Conservation (phyloP, 2,329 filamentous ascomycete species). For the Cordyceps tenuipes region DNA sequence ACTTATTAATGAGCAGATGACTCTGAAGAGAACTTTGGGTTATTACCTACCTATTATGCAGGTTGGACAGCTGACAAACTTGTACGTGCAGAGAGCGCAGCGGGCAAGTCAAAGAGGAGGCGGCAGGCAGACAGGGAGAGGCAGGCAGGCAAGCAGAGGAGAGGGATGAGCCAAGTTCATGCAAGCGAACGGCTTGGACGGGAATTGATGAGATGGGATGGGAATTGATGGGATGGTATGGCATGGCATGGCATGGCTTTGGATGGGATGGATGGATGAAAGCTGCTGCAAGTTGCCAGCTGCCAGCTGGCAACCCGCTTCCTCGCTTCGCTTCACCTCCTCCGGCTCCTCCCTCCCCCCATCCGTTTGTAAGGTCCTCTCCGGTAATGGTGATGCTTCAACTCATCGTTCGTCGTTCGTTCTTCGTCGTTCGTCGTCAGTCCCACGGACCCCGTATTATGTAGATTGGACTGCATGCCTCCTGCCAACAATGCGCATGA, state of each 20-base stretch:
- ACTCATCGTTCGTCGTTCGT: neutral
- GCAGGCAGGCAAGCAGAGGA: too few relatives aligned
- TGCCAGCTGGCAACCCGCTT: neutral
- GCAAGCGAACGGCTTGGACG: neutral
- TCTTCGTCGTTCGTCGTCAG: neutral
- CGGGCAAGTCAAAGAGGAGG: neutral
- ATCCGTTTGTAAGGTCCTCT: neutral
- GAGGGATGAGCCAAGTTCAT: too few relatives aligned
- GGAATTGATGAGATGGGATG: neutral
- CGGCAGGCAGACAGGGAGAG: neutral
- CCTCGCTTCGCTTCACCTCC: too few relatives aligned
- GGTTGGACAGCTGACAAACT: neutral
- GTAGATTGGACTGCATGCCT: constrained; percentile 5
- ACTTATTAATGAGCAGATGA: neutral
- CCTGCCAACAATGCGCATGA: constrained; percentile 7
- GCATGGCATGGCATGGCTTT: too few relatives aligned
- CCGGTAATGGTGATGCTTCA: neutral
- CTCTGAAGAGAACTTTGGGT: neutral
- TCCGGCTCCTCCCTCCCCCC: neutral
- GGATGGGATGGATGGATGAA: too few relatives aligned
- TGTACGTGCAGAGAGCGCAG: too few relatives aligned
- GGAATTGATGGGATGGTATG: neutral
- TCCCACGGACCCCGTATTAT: neutral
- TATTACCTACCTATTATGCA: neutral
- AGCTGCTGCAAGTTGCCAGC: neutral